Evolutionary conservation across 495 filamentous ascomycete species (phyloP), one percentile per base, ranked within the genome.

Genomic region (Penicillium subrubescens): DNA sequence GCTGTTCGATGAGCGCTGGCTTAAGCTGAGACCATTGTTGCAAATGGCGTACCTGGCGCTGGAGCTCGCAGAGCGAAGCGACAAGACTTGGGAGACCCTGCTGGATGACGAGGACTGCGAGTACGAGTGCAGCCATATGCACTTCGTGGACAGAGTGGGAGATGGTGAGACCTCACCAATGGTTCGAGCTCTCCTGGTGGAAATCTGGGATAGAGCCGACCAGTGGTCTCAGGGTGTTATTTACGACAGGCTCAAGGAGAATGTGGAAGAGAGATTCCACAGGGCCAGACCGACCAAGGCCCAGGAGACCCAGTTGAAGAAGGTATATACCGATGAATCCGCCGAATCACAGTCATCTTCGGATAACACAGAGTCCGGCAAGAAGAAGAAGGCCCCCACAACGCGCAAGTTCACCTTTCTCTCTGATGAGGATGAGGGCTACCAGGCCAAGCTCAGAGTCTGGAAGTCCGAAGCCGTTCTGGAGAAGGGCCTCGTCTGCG

Each of bases 381-480:
- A 15, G 12, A 52, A 52, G 12, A 52, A 52, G 10, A 17, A 29
- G 25, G 17, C 48, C 44, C 5, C 21, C 44, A 25, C 44, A 2
- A 25, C 5, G 5, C 25, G 11, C 15, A 29, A 29, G 12, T 11
- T 15, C 48, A n/a, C 10, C 48, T 25, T 52, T 11, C 11, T 52
- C 12, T 52, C 48, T 5, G 53, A 35, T 2, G 34, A 56, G 23
- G 53, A 35, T 2, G 34, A 56, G n/a, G 33, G 12, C 10, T 56
- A 35, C 53, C 29, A 25, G 53, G 17, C 33, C 21, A 34, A 23
- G 17, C 33, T 56, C 31, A 17, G 14, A 14, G 17, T 12, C 53
- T 56, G 33, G 53, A 34, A 39, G 53, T 21, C 33, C 25, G 60
- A 52, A 15, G 61, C 56, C 33, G 44, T 55, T 10, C 70, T 57